phyloP scores from a whole-genome alignment of 257 asterid species.

The Nicotiana tomentosiformis region DNA sequence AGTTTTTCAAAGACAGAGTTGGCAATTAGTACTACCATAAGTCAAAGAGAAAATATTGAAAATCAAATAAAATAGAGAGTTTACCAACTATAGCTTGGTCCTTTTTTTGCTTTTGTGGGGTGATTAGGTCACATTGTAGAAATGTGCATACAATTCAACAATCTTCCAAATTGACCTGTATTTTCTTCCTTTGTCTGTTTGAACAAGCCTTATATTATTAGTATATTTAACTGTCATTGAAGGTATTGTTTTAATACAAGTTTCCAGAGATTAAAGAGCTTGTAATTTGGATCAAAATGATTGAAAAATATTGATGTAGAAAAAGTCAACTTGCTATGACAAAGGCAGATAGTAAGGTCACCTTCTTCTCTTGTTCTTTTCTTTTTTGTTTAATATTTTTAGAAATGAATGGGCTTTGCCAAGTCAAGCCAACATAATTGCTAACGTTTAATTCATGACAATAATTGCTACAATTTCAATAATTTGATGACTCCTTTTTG shows the following conservation, averaged over 20 bases:
- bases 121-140: background rate
- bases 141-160: background rate
- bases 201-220: background rate
- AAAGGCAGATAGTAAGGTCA: background rate
- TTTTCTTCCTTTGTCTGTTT: background rate
- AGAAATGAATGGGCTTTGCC: background rate
- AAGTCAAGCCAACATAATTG: constrained; percentile 3
- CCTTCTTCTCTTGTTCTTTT: background rate
- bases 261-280: background rate
- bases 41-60: background rate
- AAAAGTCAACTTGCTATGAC: background rate
- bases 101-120: background rate
- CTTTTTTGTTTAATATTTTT: background rate
- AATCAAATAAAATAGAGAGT: constrained; percentile 2
- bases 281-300: background rate
- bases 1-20: background rate
- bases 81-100: background rate
- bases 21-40: background rate
- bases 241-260: background rate
- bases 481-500: background rate
- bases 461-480: background rate
- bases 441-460: background rate
- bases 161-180: background rate
- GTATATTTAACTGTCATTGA: background rate
- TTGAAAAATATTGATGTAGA: background rate